Percentiles rank a stretch among this genome's conserved stretches.
phyloP scores from a whole-genome alignment of 1,284 basidiomycete genomes.

The Apiotrichum akiyoshidainum region DNA sequence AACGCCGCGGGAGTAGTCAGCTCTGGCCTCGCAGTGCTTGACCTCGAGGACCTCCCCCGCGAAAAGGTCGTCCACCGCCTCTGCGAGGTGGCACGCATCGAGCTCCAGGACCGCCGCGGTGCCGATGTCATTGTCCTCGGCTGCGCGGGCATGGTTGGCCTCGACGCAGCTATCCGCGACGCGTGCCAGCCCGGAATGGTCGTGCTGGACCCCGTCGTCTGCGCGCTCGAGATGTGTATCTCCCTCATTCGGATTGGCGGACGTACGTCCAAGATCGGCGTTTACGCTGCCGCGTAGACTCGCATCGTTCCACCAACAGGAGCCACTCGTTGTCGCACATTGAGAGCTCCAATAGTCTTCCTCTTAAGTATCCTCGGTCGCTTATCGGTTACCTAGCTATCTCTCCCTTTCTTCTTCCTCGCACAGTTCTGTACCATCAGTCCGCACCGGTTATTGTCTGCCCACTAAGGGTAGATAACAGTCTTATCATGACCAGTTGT shows the following conservation, averaged over 20 bases:
- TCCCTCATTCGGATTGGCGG: slow-evolving; percentile 28
- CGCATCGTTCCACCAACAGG: not conserved
- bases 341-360: too few relatives aligned
- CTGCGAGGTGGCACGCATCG: slow-evolving; percentile 30
- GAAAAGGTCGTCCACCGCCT: slow-evolving; percentile 51
- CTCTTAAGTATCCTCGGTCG: too few relatives aligned
- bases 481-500: too few relatives aligned
- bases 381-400: too few relatives aligned
- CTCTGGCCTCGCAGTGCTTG: slow-evolving; percentile 53
- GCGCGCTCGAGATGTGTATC: slow-evolving; percentile 40
- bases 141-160: slow-evolving; percentile 57
- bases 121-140: slow-evolving; percentile 54
- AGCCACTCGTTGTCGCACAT: too few relatives aligned
- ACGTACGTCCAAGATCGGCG: slow-evolving; percentile 33
- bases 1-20: slow-evolving; percentile 53
- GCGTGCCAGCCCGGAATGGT: slow-evolving; percentile 37
- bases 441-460: too few relatives aligned
- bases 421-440: too few relatives aligned
- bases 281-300: slow-evolving; percentile 20
- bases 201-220: slow-evolving; percentile 54
- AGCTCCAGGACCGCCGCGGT: slow-evolving; percentile 40
- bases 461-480: too few relatives aligned
- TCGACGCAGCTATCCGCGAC: slow-evolving; percentile 50
- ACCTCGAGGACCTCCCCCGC: slow-evolving; percentile 51
- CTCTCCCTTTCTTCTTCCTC: too few relatives aligned